Percentiles rank a stretch among this genome's conserved stretches.
Evolutionary conservation across 2,329 filamentous ascomycete genomes (phyloP).

Genomic region (Bipolaris cookei): DNA sequence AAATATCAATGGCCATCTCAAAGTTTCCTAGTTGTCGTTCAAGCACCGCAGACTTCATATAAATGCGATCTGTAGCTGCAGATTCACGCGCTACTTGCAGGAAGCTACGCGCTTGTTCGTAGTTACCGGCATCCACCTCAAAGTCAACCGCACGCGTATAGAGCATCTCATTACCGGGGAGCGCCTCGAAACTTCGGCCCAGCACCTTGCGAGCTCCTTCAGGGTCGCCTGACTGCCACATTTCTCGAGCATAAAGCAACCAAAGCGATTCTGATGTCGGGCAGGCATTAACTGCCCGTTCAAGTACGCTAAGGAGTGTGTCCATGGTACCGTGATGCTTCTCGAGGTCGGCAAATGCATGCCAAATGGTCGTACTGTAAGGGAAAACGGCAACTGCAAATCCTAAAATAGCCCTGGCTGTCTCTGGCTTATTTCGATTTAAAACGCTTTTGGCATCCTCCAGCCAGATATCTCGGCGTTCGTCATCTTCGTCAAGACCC

Average conservation of each 20-base stretch:
- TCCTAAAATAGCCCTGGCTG: constrained; percentile 89
- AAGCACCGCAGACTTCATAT: constrained; percentile 94
- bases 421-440: constrained; percentile 82
- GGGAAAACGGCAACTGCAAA: constrained; percentile 90
- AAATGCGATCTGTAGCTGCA: constrained; percentile 93
- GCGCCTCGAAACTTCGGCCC: constrained; percentile 88
- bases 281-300: constrained; percentile 92
- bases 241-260: constrained; percentile 96
- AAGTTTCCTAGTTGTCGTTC: constrained; percentile 82
- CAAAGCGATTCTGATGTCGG: constrained; percentile 90
- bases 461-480: constrained; percentile 94
- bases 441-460: constrained; percentile 88
- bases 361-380: constrained; percentile 86
- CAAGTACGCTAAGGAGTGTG: constrained; percentile 80
- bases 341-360: constrained; percentile 89
- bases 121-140: constrained; percentile 86
- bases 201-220: constrained; percentile 86
- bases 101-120: constrained; percentile 80
- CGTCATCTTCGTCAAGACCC: constrained; percentile 93
- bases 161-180: constrained; percentile 96
- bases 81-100: constrained; percentile 83
- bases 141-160: constrained; percentile 97
- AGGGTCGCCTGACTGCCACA: constrained; percentile 86
- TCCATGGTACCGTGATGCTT: constrained; percentile 86
- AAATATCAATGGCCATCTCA: constrained; percentile 83